Percentiles rank a stretch among this genome's conserved stretches.
phyloP scores from a whole-genome alignment of 306 rosid genomes.

The Fragaria nilgerrensis region DNA sequence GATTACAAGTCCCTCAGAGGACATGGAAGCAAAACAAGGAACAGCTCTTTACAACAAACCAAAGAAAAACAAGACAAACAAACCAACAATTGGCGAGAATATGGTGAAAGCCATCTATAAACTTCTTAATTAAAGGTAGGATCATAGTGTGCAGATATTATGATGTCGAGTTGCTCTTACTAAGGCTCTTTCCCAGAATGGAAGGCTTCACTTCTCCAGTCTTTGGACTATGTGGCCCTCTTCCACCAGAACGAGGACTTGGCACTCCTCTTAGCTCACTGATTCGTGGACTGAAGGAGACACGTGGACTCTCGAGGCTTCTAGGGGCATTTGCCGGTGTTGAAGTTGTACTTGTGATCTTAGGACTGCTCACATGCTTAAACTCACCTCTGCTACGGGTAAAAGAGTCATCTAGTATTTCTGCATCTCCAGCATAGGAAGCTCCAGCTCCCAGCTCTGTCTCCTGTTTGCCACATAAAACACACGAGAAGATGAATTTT shows the following conservation, averaged over 20 bases:
- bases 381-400: slow-evolving; percentile 97
- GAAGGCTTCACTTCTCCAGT: slow-evolving; percentile 47
- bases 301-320: slow-evolving; percentile 51
- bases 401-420: slow-evolving; percentile 77
- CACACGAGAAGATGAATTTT: background rate
- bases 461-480: slow-evolving; percentile 49
- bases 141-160: background rate
- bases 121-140: slow-evolving; percentile 13
- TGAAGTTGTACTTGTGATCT: slow-evolving; percentile 70
- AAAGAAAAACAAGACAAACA: slow-evolving; percentile 25
- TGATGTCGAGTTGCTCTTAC: slow-evolving; percentile 33
- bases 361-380: slow-evolving; percentile 75
- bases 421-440: slow-evolving; percentile 59
- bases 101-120: slow-evolving; percentile 7
- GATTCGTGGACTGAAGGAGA: slow-evolving; percentile 52
- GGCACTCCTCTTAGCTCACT: slow-evolving; percentile 53
- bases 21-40: slow-evolving; percentile 21
- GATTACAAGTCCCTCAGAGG: slow-evolving; percentile 2
- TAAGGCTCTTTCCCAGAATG: slow-evolving; percentile 68
- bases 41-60: slow-evolving; percentile 38
- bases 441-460: slow-evolving; percentile 69
- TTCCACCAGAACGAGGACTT: slow-evolving; percentile 64
- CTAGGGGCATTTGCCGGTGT: slow-evolving; percentile 53
- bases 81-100: background rate
- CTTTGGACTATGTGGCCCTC: slow-evolving; percentile 61